Percentiles rank a stretch among this genome's conserved stretches.
Evolutionary conservation across 2,329 filamentous ascomycete species (phyloP).

Genomic region (Aspergillus sp.): DNA sequence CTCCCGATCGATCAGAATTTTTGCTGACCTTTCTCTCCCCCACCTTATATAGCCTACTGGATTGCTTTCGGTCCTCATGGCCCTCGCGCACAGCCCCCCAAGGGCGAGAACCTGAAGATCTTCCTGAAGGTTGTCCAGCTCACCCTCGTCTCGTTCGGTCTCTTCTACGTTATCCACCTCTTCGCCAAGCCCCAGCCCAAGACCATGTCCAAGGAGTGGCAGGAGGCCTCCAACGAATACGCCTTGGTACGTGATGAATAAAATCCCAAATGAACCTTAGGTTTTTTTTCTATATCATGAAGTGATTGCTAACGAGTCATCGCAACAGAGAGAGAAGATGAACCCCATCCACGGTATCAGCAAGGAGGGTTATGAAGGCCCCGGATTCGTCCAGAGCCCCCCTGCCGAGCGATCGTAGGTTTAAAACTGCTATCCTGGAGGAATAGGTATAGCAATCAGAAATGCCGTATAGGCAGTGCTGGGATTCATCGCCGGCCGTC

Average conservation of each 20-base stretch:
- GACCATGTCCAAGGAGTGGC: slow-evolving; percentile 96
- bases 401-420: slow-evolving; percentile 25
- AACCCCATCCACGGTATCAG: slow-evolving; percentile 83
- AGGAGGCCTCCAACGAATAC: slow-evolving; percentile 92
- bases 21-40: slow-evolving; percentile 17
- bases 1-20: slow-evolving; percentile 5
- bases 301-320: slow-evolving; percentile 13
- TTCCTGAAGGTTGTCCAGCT: slow-evolving; percentile 68
- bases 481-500: slow-evolving; percentile 5
- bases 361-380: slow-evolving; percentile 71
- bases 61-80: slow-evolving; percentile 97
- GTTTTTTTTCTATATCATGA: slow-evolving; percentile 4
- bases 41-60: slow-evolving; percentile 74
- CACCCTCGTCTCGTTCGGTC: slow-evolving; percentile 58
- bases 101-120: slow-evolving; percentile 79
- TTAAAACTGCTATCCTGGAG: no score
- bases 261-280: neutral
- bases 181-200: slow-evolving; percentile 68
- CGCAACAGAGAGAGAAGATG: slow-evolving; percentile 67
- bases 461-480: slow-evolving; percentile 9
- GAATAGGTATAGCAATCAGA: slow-evolving; percentile 19
- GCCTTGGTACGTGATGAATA: slow-evolving; percentile 63
- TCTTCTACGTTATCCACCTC: slow-evolving; percentile 70
- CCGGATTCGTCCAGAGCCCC: slow-evolving; percentile 68
- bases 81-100: slow-evolving; percentile 75